Conservation (phyloP, 192 early-diverging fungal genomes). For the Coemansia sp. region DNA sequence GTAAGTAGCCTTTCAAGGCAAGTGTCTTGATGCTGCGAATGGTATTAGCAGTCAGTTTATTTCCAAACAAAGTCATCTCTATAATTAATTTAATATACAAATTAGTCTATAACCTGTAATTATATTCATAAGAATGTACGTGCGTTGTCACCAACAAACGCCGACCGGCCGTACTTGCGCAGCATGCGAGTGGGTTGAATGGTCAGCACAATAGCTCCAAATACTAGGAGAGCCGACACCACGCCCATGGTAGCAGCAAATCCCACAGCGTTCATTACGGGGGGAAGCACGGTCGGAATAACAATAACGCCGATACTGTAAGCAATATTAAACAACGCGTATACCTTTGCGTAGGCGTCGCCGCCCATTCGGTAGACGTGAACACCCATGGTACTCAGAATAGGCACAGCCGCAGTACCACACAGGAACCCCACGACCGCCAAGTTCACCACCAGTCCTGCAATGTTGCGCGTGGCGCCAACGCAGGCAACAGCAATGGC, state of each 20-base stretch:
- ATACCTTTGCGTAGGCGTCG: conserved; percentile 62
- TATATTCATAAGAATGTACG: conserved; percentile 24
- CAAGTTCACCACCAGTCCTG: conserved; percentile 42
- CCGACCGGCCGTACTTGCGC: conserved; percentile 35
- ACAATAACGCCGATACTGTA: conserved; percentile 77
- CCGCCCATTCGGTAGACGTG: conserved; percentile 67
- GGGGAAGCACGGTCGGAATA: conserved; percentile 68
- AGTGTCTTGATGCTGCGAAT: not conserved
- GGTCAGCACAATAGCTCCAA: conserved; percentile 40
- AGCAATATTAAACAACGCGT: conserved; percentile 77
- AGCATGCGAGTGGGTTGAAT: conserved; percentile 36
- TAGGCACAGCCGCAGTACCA: conserved; percentile 58
- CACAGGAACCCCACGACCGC: conserved; percentile 31
- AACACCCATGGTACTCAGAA: conserved; percentile 71
- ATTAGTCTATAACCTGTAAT: not conserved
- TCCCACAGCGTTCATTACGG: conserved; percentile 58
- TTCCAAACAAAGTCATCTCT: not conserved
- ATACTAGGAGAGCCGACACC: conserved; percentile 35
- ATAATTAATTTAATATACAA: too few species aligned
- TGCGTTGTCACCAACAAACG: conserved; percentile 34
- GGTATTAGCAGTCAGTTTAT: not conserved
- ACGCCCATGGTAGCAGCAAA: conserved; percentile 62
- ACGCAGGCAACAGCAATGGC: conserved; percentile 56
- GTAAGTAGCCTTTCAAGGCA: not conserved
- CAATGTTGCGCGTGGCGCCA: conserved; percentile 42